phyloP scores from a whole-genome alignment of 306 rosid species.

The Amphicarpaea edgeworthii region DNA sequence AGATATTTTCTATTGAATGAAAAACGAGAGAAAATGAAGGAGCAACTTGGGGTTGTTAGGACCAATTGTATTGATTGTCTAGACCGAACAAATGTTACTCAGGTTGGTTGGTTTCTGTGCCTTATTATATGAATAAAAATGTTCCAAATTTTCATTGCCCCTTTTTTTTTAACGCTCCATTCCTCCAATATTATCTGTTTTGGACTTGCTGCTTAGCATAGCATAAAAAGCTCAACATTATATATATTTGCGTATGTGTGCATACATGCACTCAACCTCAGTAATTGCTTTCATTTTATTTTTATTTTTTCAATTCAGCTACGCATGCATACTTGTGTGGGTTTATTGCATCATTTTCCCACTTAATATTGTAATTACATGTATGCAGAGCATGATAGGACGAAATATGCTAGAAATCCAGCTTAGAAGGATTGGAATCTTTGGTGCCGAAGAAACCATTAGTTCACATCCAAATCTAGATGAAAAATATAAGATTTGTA shows the following conservation, averaged over 20 bases:
- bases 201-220: slow-evolving; percentile 7
- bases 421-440: slow-evolving; percentile 81
- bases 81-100: slow-evolving; percentile 91
- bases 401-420: slow-evolving; percentile 81
- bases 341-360: slow-evolving; percentile 5
- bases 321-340: not conserved
- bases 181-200: slow-evolving; percentile 13
- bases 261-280: not conserved
- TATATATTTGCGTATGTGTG: not conserved
- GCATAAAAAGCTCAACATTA: not conserved
- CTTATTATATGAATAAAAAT: slow-evolving; percentile 18
- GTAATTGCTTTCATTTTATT: not conserved
- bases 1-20: slow-evolving; percentile 82
- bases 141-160: slow-evolving; percentile 11
- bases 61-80: slow-evolving; percentile 90
- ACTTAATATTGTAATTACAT: slow-evolving; percentile 26
- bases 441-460: slow-evolving; percentile 87
- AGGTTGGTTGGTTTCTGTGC: slow-evolving; percentile 62
- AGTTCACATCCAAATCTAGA: slow-evolving; percentile 81
- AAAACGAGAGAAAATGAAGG: slow-evolving; percentile 88
- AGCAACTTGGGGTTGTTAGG: slow-evolving; percentile 84
- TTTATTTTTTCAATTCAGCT: not conserved
- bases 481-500: slow-evolving; percentile 71
- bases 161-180: not conserved
- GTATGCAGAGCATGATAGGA: slow-evolving; percentile 86